Conservation (phyloP, 1,284 basidiomycete genomes). For the Microbotryomycetes sp. region DNA sequence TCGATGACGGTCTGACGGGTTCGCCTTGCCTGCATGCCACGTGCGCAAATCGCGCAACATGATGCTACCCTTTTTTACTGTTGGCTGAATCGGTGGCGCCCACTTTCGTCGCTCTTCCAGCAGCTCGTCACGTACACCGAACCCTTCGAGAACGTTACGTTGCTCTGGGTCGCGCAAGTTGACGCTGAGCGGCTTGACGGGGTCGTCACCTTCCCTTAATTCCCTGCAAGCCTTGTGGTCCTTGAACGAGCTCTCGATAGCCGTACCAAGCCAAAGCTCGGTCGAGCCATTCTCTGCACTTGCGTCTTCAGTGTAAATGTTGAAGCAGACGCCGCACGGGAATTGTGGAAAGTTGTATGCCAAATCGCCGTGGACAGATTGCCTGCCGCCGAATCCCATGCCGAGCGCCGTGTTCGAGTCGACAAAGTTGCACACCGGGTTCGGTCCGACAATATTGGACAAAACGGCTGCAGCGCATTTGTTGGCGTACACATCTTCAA, state of each 20-base stretch:
- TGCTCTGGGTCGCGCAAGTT: neutral
- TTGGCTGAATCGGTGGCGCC: slow-evolving; percentile 2
- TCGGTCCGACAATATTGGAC: neutral
- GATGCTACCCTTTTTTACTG: slow-evolving; percentile 4
- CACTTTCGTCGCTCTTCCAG: neutral
- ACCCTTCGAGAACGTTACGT: neutral
- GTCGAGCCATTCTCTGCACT: slow-evolving; percentile 14
- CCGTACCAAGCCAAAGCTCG: slow-evolving; percentile 18
- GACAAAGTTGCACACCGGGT: neutral
- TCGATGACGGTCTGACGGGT: neutral
- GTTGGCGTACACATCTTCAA: slow-evolving; percentile 1
- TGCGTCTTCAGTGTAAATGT: neutral
- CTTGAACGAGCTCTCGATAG: neutral
- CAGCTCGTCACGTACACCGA: neutral
- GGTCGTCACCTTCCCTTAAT: neutral
- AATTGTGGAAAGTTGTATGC: neutral
- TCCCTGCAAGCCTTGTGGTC: neutral
- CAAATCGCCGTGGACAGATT: neutral
- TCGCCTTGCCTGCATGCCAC: neutral
- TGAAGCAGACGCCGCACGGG: neutral
- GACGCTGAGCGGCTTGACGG: slow-evolving; percentile 3
- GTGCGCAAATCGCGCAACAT: slow-evolving; percentile 9
- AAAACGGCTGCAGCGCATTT: neutral
- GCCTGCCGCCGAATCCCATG: neutral
- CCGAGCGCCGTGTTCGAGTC: neutral